Evolutionary conservation across 2,329 filamentous ascomycete species (phyloP).

Genomic region (Plectosphaerella sp.): DNA sequence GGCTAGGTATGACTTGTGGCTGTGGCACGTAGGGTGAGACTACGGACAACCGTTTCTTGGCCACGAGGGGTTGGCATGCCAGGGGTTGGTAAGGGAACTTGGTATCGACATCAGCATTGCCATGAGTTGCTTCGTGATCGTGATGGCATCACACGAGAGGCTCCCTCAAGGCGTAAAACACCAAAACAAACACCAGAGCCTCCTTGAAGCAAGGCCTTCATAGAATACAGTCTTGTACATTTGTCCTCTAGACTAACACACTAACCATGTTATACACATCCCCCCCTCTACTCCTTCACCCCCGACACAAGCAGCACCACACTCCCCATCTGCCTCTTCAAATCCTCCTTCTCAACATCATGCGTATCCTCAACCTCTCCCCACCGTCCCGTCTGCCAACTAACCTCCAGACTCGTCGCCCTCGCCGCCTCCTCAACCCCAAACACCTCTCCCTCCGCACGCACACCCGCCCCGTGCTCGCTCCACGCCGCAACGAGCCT

Average conservation of each 20-base stretch:
- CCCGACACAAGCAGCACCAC: conserved; percentile 77
- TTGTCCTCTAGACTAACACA: background rate
- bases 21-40: too few relatives aligned
- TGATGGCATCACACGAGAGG: too few relatives aligned
- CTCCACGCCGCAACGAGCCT: conserved; percentile 86
- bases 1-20: too few relatives aligned
- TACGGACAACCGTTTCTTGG: too few relatives aligned
- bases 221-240: background rate
- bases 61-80: too few relatives aligned
- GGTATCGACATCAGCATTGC: too few relatives aligned
- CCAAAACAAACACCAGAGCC: too few relatives aligned
- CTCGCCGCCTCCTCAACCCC: conserved; percentile 78
- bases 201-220: background rate
- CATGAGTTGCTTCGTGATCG: too few relatives aligned
- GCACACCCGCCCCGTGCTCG: conserved; percentile 57
- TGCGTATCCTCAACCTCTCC: conserved; percentile 98
- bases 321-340: conserved; percentile 83
- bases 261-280: background rate
- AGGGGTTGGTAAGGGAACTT: too few relatives aligned
- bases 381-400: conserved; percentile 88
- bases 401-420: conserved; percentile 77
- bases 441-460: conserved; percentile 43
- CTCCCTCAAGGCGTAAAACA: too few relatives aligned
- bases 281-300: background rate
- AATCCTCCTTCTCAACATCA: conserved; percentile 89